These are phyloP conservation scores for Trichophyton equinum DNA, from an alignment of 2,329 filamentous ascomycete genomes.

Conservation along the genomic window DNA sequence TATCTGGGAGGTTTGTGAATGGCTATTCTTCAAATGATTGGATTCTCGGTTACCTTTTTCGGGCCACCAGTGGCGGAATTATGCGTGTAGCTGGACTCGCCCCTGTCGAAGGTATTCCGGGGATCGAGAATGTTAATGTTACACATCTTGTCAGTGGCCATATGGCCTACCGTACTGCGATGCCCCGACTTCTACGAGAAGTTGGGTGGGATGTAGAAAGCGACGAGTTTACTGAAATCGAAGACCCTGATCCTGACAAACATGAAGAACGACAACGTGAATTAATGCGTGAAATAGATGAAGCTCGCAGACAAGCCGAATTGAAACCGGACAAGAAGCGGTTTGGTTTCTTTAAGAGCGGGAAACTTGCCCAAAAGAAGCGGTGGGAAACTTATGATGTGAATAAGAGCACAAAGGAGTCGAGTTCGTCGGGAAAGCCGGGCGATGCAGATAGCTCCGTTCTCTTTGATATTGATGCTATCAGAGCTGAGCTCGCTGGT, in stretches of 20 bases:
- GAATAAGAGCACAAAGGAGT: conserved; percentile 23
- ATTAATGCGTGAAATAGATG: conserved; percentile 91
- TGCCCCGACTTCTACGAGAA: conserved; percentile 75
- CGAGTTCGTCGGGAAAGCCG: conserved; percentile 19
- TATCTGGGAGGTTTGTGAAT: conserved; percentile 87
- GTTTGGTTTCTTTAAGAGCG: conserved; percentile 70
- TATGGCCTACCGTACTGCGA: conserved; percentile 90
- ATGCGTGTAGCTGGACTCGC: conserved; percentile 75
- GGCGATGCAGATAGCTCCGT: conserved; percentile 40
- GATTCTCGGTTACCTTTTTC: conserved; percentile 93
- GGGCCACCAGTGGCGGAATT: conserved; percentile 83
- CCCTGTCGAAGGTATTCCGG: conserved; percentile 60
- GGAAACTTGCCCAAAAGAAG: conserved; percentile 61
- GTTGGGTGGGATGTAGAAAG: conserved; percentile 85
- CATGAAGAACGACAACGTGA: conserved; percentile 78
- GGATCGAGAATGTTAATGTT: conserved; percentile 79
- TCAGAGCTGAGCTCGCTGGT: conserved; percentile 67
- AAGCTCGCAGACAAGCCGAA: conserved; percentile 76
- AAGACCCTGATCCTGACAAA: conserved; percentile 92
- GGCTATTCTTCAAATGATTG: conserved; percentile 92
- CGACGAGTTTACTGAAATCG: conserved; percentile 91
- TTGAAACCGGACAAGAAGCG: conserved; percentile 59
- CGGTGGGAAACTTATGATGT: conserved; percentile 94
- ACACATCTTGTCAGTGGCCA: conserved; percentile 78
- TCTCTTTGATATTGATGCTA: conserved; percentile 91